Evolutionary conservation across 495 filamentous ascomycete species (phyloP).

Genomic region (Parachaetomium inaequale): DNA sequence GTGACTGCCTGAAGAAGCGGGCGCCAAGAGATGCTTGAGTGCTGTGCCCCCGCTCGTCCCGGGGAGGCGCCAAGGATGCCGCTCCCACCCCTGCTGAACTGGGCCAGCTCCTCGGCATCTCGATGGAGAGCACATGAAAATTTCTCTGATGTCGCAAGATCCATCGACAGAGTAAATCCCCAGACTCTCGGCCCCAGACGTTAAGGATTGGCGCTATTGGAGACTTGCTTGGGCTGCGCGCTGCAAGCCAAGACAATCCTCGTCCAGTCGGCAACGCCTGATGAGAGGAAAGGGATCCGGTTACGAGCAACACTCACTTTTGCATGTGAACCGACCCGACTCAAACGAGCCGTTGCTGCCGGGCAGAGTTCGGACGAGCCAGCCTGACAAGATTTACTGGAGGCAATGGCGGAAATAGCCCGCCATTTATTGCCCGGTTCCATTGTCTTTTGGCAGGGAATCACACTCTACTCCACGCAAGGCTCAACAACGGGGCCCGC

Average conservation of each 20-base stretch:
- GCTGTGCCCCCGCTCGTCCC: conserved; percentile 14
- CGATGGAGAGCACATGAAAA: conserved; percentile 33
- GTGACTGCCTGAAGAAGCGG: conserved; percentile 28
- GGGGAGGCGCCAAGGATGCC: conserved; percentile 22
- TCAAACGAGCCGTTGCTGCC: neutral
- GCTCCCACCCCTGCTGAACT: conserved; percentile 14
- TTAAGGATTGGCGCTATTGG: neutral
- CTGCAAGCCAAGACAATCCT: conserved; percentile 10
- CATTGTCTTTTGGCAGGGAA: neutral
- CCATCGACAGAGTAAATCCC: neutral
- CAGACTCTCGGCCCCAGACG: neutral
- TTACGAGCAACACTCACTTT: neutral
- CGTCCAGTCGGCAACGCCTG: neutral
- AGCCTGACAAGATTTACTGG: neutral
- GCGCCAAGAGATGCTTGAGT: conserved; percentile 11
- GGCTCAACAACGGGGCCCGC: neutral
- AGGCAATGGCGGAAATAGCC: neutral
- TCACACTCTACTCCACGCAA: neutral
- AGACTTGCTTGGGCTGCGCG: neutral
- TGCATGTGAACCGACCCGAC: neutral
- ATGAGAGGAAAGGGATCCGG: neutral
- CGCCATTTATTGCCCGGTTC: conserved; percentile 4
- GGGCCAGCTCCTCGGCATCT: conserved; percentile 29
- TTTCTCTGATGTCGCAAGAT: conserved; percentile 7
- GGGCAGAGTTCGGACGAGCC: neutral